Percentiles rank a stretch among this genome's conserved stretches.
Evolutionary conservation across 2,329 filamentous ascomycete genomes (phyloP).

Genomic region (Aspergillus uvarum): DNA sequence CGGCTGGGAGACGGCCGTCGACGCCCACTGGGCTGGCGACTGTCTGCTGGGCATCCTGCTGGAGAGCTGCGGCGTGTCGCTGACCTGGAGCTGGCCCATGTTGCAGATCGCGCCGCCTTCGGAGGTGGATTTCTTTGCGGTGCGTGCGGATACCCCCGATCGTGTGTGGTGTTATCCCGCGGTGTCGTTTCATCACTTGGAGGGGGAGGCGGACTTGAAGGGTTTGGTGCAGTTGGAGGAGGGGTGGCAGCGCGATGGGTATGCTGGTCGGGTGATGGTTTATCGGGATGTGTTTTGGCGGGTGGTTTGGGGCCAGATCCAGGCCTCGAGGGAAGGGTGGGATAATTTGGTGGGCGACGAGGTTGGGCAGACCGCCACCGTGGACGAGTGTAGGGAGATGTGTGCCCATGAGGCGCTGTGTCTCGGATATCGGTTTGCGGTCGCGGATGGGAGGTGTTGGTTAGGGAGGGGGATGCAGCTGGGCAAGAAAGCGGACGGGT

Average conservation of each 20-base stretch:
- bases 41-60: constrained; percentile 49
- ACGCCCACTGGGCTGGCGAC: constrained; percentile 48
- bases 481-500: not conserved
- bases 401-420: constrained; percentile 7
- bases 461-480: not conserved
- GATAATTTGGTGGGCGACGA: constrained; percentile 12
- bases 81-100: constrained; percentile 49
- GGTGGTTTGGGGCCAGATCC: constrained; percentile 3
- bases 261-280: not conserved
- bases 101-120: constrained; percentile 40
- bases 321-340: not conserved
- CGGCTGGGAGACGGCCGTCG: constrained; percentile 46
- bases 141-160: constrained; percentile 33
- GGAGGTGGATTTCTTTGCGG: constrained; percentile 41
- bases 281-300: constrained; percentile 13
- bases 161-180: constrained; percentile 50
- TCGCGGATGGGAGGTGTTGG: not conserved
- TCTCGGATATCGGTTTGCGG: constrained; percentile 5
- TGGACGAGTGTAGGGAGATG: constrained; percentile 3
- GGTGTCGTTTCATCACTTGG: constrained; percentile 51
- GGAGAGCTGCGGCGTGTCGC: constrained; percentile 41
- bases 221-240: constrained; percentile 44
- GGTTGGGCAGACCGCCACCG: not conserved
- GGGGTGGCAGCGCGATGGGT: constrained; percentile 1
- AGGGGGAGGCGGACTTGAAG: constrained; percentile 39